Base-by-base conservation (phyloP, 257 asterid species). In the Hygrophila difformis region DNA sequence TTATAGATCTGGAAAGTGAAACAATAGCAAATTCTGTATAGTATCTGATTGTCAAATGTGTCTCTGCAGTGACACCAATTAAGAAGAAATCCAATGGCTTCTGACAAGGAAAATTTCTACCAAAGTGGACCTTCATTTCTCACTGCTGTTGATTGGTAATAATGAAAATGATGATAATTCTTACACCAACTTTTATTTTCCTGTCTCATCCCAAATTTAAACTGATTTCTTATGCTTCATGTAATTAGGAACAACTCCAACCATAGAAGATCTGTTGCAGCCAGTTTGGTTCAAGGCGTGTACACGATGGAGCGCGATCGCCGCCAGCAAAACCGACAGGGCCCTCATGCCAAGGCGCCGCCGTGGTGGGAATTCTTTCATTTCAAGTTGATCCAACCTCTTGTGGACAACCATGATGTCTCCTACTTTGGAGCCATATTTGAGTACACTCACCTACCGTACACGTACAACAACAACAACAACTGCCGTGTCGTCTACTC, bases 311-410 rank as follows among this genome's bases (percentile, higher is more conserved):
- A 86, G 55, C 63, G 70, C 0, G 94, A 86, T 51, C 71, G 94
- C 54, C 71, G 94, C 2, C 76, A 66, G 3, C 63, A 67, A 51
- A 69, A 67, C 14, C 79, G 85, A 1, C 64, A 63, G 1, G 80
- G 71, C 54, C 66, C 63, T 6, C 55, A 77, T 0, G 82, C 84
- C 12, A 67, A 72, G 15, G 94, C 94, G 19, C 70, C 78, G 0
- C 79, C 84, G 0, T 87, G 96, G 96, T 87, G 93, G 94, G 68
- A 71, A 0, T 79, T 63, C 26, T 87, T 79, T 59, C 47, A 69
- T 20, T 82, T 87, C 71, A 63, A n/a, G 1, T 29, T 77, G 6
- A 13, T 20, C 69, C 76, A 74, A 8, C 40, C 60, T 0, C 73
- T 82, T 0, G 55, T 68, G 0, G 88, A 82, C 55, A 59, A 54